phyloP scores from a whole-genome alignment of 768 basidiomycete genomes.

The Lactifluus echinatus region DNA sequence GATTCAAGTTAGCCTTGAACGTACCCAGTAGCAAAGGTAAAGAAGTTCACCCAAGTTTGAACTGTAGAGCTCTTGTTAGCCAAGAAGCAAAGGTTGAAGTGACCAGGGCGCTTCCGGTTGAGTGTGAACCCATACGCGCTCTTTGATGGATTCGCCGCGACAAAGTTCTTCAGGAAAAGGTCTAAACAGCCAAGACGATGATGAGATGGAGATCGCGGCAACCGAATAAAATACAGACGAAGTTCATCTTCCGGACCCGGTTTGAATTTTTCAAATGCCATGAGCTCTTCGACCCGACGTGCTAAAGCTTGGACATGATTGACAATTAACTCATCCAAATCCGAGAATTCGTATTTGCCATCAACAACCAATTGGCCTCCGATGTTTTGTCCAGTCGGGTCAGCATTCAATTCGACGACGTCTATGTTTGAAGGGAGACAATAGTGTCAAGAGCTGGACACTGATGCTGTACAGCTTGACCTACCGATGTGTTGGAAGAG shows the following conservation, averaged over 20 bases:
- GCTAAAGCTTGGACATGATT: constrained; percentile 94
- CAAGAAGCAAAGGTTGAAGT: constrained; percentile 89
- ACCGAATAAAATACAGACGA: constrained; percentile 46
- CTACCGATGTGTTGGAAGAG: constrained; percentile 93
- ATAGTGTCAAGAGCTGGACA: neutral
- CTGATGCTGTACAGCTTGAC: constrained; percentile 21
- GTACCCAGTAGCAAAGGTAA: neutral
- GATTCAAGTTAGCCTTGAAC: neutral
- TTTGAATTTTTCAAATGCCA: constrained; percentile 94
- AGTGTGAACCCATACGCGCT: constrained; percentile 94
- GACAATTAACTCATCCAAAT: constrained; percentile 94
- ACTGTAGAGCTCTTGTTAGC: constrained; percentile 86
- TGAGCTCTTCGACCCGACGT: constrained; percentile 86
- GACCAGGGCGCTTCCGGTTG: constrained; percentile 83
- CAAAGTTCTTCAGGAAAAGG: constrained; percentile 77
- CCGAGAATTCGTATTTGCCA: constrained; percentile 72
- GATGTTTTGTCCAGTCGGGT: constrained; percentile 57
- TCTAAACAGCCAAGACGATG: constrained; percentile 39
- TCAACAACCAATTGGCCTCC: constrained; percentile 67
- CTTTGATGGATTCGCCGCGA: constrained; percentile 88
- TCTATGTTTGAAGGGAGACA: constrained; percentile 5
- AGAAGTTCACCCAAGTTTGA: constrained; percentile 73
- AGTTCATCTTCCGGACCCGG: constrained; percentile 81
- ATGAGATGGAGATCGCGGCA: neutral
- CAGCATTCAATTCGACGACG: constrained; percentile 71